Evolutionary conservation across 208 protist species (phyloP), one percentile per base, ranked within the genome.

Genomic region (Trypanosoma cruzi): DNA sequence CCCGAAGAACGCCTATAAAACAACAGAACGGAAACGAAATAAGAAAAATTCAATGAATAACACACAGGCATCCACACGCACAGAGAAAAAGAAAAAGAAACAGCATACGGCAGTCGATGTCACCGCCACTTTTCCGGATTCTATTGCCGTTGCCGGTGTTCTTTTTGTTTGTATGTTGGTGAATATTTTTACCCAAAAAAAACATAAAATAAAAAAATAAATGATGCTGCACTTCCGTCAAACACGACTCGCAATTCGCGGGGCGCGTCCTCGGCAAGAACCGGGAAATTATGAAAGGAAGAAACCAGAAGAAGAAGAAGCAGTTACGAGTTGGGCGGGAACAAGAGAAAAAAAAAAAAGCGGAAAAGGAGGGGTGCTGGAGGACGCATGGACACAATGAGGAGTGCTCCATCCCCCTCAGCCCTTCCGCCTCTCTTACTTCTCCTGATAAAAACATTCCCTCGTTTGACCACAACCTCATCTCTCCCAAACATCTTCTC

Each of bases 311-410:
- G 32, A 63, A 64, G 26, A 64, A 78, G 59, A 42, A 90, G 84
- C 80, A 72, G 61, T 90, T 84, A 86, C 75, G 81, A 86, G 81
- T 83, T 71, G 71, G 73, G 46, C 84, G 81, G 68, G 64, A 67
- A 59, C 57, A 57, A 55, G 20, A 36, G 29, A 56, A 36, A 64
- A 66, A 72, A 49, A 50, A 64, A 49, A 67, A 46, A 52, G n/a
- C 8, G 64, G 53, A 64, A 56, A 60, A 68, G 63, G 46, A n/a
- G n/a, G n/a, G n/a, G n/a, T n/a, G n/a, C n/a, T n/a, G n/a, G n/a
- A n/a, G n/a, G n/a, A n/a, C n/a, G n/a, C n/a, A n/a, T n/a, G n/a
- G n/a, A n/a, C n/a, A n/a, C n/a, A n/a, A n/a, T n/a, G n/a, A n/a
- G n/a, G n/a, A n/a, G n/a, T n/a, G n/a, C n/a, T n/a, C n/a, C n/a